phyloP scores from a whole-genome alignment of 177 flowering plant genomes.

The Tripterygium wilfordii region DNA sequence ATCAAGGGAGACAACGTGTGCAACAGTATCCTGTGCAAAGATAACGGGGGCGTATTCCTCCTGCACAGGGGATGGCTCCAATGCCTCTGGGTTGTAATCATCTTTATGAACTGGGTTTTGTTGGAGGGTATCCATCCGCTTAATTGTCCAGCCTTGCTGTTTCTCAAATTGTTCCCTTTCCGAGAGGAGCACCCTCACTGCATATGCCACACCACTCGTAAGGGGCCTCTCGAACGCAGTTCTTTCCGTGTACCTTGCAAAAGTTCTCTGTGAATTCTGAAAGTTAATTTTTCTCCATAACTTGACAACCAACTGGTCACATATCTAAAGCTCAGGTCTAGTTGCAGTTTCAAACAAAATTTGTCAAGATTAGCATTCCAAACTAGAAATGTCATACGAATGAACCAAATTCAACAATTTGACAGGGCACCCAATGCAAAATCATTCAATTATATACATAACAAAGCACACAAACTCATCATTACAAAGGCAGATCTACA shows the following conservation, averaged over 20 bases:
- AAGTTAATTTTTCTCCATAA: conserved; percentile 20
- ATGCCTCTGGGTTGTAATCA: conserved; percentile 43
- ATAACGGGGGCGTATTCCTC: conserved; percentile 98
- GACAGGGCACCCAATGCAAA: no score
- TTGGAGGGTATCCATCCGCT: conserved; percentile 65
- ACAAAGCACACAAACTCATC: neutral
- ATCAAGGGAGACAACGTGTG: conserved; percentile 85
- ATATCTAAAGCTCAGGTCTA: conserved; percentile 8
- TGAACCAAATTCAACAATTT: no score
- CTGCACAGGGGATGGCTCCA: conserved; percentile 64
- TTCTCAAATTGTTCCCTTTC: conserved; percentile 86
- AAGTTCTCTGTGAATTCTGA: conserved; percentile 55
- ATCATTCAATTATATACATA: neutral
- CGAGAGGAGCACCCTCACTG: conserved; percentile 78
- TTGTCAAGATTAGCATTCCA: no score
- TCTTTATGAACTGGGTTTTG: conserved; percentile 64
- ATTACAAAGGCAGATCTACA: no score
- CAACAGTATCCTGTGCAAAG: conserved; percentile 87
- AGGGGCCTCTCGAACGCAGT: conserved; percentile 98
- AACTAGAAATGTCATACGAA: no score
- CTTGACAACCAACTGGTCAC: neutral
- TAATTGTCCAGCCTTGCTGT: conserved; percentile 96
- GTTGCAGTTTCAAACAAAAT: conserved; percentile 1
- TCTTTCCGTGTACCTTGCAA: conserved; percentile 74
- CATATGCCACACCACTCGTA: conserved; percentile 96